phyloP scores from a whole-genome alignment of 2,329 filamentous ascomycete species.

The Hysterium pulicare region DNA sequence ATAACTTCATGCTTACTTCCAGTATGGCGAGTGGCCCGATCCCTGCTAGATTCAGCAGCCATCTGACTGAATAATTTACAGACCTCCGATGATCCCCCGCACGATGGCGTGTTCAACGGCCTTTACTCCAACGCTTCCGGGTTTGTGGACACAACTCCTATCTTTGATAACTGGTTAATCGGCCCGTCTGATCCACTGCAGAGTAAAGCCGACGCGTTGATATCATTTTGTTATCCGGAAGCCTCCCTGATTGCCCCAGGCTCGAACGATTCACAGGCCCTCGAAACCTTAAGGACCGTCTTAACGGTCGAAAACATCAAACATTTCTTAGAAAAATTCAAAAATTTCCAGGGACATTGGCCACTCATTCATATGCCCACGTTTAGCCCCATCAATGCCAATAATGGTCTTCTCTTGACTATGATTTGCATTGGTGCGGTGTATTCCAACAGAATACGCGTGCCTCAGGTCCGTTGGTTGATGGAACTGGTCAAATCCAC shows the following conservation, averaged over 20 bases:
- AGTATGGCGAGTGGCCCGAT: conserved; percentile 46
- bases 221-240: conserved; percentile 53
- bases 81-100: conserved; percentile 42
- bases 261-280: conserved; percentile 44
- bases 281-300: conserved; percentile 53
- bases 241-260: conserved; percentile 19
- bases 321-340: conserved; percentile 68
- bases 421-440: conserved; percentile 74
- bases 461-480: conserved; percentile 63
- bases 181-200: conserved; percentile 43
- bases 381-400: conserved; percentile 63
- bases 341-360: conserved; percentile 71
- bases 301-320: conserved; percentile 67
- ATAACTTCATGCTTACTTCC: conserved; percentile 45
- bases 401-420: conserved; percentile 63
- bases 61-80: conserved; percentile 42
- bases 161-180: conserved; percentile 42
- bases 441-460: conserved; percentile 62
- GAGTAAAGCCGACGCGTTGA: conserved; percentile 43
- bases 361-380: conserved; percentile 69
- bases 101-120: conserved; percentile 49
- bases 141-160: conserved; percentile 38
- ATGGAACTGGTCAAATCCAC: conserved; percentile 62
- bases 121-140: conserved; percentile 45
- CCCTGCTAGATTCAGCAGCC: conserved; percentile 42